Evolutionary conservation across 2,329 filamentous ascomycete species (phyloP).

Genomic region (Diaporthe amygdali): DNA sequence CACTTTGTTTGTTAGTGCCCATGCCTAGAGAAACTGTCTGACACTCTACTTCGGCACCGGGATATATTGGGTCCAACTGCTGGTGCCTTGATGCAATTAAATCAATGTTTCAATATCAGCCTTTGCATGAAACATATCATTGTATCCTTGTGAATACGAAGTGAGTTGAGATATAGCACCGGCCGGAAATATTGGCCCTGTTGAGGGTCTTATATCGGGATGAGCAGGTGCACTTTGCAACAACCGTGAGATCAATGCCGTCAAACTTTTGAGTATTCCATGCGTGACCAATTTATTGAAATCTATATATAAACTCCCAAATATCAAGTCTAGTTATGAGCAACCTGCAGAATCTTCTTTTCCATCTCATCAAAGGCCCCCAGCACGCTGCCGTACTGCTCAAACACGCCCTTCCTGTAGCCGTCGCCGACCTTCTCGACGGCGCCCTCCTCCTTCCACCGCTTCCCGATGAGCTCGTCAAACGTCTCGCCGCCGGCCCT

Average conservation of each 20-base stretch:
- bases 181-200: not conserved
- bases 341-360: slow-evolving; percentile 60
- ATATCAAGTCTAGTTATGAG: slow-evolving; percentile 31
- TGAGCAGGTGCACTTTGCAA: not conserved
- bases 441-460: slow-evolving; percentile 87
- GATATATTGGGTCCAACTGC: not conserved
- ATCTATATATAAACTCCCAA: not conserved
- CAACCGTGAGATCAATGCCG: not conserved
- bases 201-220: not conserved
- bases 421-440: slow-evolving; percentile 84
- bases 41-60: not conserved
- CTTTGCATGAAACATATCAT: not conserved
- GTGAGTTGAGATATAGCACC: not conserved
- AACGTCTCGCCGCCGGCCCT: slow-evolving; percentile 74
- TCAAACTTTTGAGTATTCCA: not conserved
- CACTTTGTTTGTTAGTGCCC: not conserved
- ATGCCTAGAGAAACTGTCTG: not conserved
- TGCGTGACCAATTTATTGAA: not conserved
- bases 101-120: too few relatives aligned
- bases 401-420: slow-evolving; percentile 76
- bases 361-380: slow-evolving; percentile 81
- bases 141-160: not conserved
- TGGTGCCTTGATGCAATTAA: not conserved
- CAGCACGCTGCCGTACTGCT: slow-evolving; percentile 78
- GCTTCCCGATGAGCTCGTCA: slow-evolving; percentile 80